These are phyloP conservation scores for Fusarium sublunatum DNA, from an alignment of 2,329 filamentous ascomycete species.

Conservation along the genomic window DNA sequence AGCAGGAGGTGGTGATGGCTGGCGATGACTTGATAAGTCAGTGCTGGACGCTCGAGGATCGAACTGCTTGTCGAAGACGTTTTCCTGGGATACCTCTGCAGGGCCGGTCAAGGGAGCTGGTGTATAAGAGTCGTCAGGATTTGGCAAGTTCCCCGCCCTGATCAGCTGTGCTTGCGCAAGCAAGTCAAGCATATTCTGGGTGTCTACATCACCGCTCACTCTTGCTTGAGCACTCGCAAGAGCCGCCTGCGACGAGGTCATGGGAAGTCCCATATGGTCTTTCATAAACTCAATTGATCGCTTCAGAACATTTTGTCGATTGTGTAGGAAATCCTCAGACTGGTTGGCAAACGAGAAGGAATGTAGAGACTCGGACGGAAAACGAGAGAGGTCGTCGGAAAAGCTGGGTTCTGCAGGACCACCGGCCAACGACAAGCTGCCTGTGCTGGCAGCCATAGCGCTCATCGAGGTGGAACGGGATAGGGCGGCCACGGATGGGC, in stretches of 20 bases:
- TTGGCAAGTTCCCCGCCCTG: conserved; percentile 71
- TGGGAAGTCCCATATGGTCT: conserved; percentile 85
- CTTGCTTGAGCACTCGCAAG: conserved; percentile 87
- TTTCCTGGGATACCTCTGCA: conserved; percentile 76
- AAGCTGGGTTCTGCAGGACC: conserved; percentile 79
- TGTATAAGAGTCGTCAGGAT: conserved; percentile 56
- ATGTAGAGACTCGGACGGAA: conserved; percentile 94
- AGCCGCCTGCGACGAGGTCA: conserved; percentile 72
- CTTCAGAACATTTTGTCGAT: conserved; percentile 91
- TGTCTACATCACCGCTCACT: conserved; percentile 83
- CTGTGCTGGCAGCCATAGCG: conserved; percentile 69
- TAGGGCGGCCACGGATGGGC: conserved; percentile 65
- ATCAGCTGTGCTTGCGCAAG: conserved; percentile 84
- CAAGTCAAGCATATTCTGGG: conserved; percentile 91
- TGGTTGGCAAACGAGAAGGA: conserved; percentile 98
- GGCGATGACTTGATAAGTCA: conserved; percentile 56
- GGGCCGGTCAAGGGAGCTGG: conserved; percentile 81
- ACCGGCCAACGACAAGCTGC: conserved; percentile 66
- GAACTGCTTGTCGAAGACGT: conserved; percentile 89
- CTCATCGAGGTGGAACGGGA: conserved; percentile 78
- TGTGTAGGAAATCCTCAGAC: conserved; percentile 91
- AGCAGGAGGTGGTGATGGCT: conserved; percentile 49
- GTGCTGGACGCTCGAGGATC: conserved; percentile 64
- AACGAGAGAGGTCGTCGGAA: conserved; percentile 88
- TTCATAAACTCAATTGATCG: conserved; percentile 97